phyloP scores from a whole-genome alignment of 345 rosid species.

The Orychophragmus violaceus region DNA sequence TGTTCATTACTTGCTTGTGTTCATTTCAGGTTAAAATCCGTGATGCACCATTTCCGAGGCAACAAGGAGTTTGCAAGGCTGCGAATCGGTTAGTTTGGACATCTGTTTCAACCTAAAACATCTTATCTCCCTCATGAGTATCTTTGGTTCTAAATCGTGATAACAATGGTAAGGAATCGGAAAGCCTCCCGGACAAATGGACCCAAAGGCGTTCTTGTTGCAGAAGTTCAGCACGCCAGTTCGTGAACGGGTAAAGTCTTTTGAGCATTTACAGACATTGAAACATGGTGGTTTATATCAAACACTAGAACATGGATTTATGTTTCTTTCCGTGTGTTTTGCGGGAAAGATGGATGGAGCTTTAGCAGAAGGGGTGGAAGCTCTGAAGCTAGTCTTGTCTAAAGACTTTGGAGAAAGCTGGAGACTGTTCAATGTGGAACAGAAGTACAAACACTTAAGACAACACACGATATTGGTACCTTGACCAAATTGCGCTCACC shows the following conservation, averaged over 20 bases:
- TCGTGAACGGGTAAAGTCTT: slow-evolving; percentile 51
- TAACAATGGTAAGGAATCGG: slow-evolving; percentile 50
- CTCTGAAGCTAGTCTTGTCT: slow-evolving; percentile 54
- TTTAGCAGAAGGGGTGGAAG: slow-evolving; percentile 63
- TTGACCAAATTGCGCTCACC: slow-evolving; percentile 20
- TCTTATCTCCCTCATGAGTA: background rate
- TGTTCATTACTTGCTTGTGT: slow-evolving; percentile 4
- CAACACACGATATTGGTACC: slow-evolving; percentile 42
- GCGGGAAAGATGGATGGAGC: slow-evolving; percentile 60
- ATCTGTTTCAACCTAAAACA: background rate
- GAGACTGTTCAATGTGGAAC: slow-evolving; percentile 60
- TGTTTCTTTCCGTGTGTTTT: background rate
- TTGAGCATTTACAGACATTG: background rate
- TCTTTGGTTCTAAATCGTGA: background rate
- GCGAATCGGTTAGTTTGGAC: slow-evolving; percentile 60
- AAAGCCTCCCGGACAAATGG: slow-evolving; percentile 94
- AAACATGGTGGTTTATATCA: background rate
- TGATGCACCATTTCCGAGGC: slow-evolving; percentile 65
- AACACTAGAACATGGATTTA: background rate
- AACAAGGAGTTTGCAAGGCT: slow-evolving; percentile 83
- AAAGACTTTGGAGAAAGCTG: slow-evolving; percentile 70
- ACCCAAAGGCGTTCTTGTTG: slow-evolving; percentile 87
- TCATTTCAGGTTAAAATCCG: slow-evolving; percentile 56
- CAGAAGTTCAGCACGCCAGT: slow-evolving; percentile 69
- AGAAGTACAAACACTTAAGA: slow-evolving; percentile 77